Evolutionary conservation across 192 early-diverging fungal genomes (phyloP).

Genomic region (Dimargaris xerosporica): DNA sequence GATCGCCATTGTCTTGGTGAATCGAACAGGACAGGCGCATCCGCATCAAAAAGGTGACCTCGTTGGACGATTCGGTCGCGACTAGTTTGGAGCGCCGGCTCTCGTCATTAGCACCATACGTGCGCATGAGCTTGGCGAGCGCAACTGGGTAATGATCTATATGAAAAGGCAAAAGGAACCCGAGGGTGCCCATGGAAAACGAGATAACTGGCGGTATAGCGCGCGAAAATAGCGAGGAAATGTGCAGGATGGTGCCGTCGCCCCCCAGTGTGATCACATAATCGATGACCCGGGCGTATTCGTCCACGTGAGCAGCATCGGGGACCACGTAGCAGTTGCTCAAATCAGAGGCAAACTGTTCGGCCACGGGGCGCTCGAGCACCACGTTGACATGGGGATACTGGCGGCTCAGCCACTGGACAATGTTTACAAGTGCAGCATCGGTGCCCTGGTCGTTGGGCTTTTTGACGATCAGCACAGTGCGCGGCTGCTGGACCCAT

Average conservation of each 20-base stretch:
- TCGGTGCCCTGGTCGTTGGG: slow-evolving; percentile 49
- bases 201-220: slow-evolving; percentile 77
- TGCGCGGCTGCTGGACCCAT: slow-evolving; percentile 50
- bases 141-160: slow-evolving; percentile 43
- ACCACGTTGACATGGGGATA: slow-evolving; percentile 54
- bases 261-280: slow-evolving; percentile 87
- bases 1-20: slow-evolving; percentile 31
- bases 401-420: slow-evolving; percentile 47
- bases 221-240: slow-evolving; percentile 60
- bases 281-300: slow-evolving; percentile 58
- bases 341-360: slow-evolving; percentile 31
- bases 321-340: slow-evolving; percentile 39
- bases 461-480: slow-evolving; percentile 69
- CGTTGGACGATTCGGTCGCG: slow-evolving; percentile 30
- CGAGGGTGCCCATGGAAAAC: slow-evolving; percentile 84
- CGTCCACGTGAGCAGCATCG: slow-evolving; percentile 28
- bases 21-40: slow-evolving; percentile 64
- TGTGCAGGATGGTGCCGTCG: slow-evolving; percentile 82
- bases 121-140: slow-evolving; percentile 45
- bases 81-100: too few relatives aligned
- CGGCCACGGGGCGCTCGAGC: slow-evolving; percentile 46
- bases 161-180: slow-evolving; percentile 79
- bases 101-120: too few relatives aligned
- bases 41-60: slow-evolving; percentile 50
- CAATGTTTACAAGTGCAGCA: slow-evolving; percentile 45